Evolutionary conservation across 192 early-diverging fungal species (phyloP), one percentile per base, ranked within the genome.

Genomic region (Linnemannia hyalina): DNA sequence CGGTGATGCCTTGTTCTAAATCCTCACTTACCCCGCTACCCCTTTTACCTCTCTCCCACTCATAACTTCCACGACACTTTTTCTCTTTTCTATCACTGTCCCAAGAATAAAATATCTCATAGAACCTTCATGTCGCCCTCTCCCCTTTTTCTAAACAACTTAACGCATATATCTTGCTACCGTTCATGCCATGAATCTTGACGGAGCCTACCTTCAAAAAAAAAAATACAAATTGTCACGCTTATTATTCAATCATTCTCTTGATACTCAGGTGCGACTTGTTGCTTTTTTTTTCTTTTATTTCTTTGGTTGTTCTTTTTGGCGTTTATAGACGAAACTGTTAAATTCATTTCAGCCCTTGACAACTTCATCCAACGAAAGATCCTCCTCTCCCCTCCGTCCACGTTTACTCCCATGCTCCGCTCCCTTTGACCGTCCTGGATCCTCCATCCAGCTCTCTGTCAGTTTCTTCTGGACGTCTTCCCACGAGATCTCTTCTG

Each of bases 1-100:
- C 86, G 90, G 93, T 80, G 94, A 96, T 83, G 91, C 95, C 74
- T 89, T 97, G 75, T 91, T 85, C 70, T 85, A 85, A 85, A 77
- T 44, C 38, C 74, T 15, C 20, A 32, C 70, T n/a, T 70, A 23
- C 47, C 32, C 77, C 18, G 42, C 15, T 16, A 40, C 26, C n/a
- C 29, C 29, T 65, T 32, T 57, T 65, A 15, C 3, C 60, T 65
- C 29, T 42, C 63, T 36, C 16, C 13, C 35, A 32, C 26, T 65
- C 10, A 65, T 29, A 65, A 65, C 60, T 29, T 11, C 60, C 60
- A 65, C 60, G 60, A 65, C 26, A 29, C 60, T 23, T 26, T 63
- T 29, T 11, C 29, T 32, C 23, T 29, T 26, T 29, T 65, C 70
- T 42, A 35, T 52, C 60, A 65, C 60, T 65, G 60, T 65, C 29